phyloP scores from a whole-genome alignment of 1,284 basidiomycete genomes.

The Boletus sp. region DNA sequence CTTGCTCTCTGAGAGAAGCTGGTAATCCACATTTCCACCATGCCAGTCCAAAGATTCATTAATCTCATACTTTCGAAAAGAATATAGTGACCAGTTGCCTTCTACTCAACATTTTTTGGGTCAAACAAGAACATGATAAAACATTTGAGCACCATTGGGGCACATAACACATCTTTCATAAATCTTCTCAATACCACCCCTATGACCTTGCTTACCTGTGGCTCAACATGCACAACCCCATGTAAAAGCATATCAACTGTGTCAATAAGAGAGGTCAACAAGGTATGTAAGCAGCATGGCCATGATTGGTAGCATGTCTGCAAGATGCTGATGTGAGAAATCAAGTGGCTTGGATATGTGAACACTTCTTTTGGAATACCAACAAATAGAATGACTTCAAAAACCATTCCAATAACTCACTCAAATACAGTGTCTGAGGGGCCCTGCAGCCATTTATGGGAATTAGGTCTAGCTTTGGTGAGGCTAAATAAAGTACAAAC shows the following conservation, averaged over 20 bases:
- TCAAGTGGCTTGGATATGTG: slow-evolving; percentile 68
- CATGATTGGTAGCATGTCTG: slow-evolving; percentile 84
- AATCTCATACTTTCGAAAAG: slow-evolving; percentile 68
- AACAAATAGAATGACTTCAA: no score
- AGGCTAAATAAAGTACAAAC: no score
- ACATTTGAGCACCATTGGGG: slow-evolving; percentile 65
- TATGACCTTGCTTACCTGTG: slow-evolving; percentile 71
- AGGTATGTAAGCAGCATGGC: slow-evolving; percentile 75
- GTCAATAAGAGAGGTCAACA: slow-evolving; percentile 55
- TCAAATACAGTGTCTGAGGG: no score
- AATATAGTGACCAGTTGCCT: slow-evolving; percentile 64
- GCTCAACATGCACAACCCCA: slow-evolving; percentile 85
- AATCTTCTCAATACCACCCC: slow-evolving; percentile 74
- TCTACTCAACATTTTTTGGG: slow-evolving; percentile 67
- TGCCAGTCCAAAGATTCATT: slow-evolving; percentile 73
- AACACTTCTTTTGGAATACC: slow-evolving; percentile 68
- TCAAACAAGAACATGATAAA: slow-evolving; percentile 83
- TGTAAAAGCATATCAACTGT: slow-evolving; percentile 82
- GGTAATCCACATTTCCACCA: slow-evolving; percentile 73
- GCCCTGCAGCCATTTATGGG: no score
- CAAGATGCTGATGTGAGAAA: slow-evolving; percentile 74
- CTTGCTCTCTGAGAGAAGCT: slow-evolving; percentile 49
- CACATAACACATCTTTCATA: slow-evolving; percentile 63
- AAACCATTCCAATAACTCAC: no score
- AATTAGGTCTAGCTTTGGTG: no score